Evolutionary conservation across 768 basidiomycete species (phyloP), one percentile per base, ranked within the genome.

Genomic region (Neoboletus subvelutipes): DNA sequence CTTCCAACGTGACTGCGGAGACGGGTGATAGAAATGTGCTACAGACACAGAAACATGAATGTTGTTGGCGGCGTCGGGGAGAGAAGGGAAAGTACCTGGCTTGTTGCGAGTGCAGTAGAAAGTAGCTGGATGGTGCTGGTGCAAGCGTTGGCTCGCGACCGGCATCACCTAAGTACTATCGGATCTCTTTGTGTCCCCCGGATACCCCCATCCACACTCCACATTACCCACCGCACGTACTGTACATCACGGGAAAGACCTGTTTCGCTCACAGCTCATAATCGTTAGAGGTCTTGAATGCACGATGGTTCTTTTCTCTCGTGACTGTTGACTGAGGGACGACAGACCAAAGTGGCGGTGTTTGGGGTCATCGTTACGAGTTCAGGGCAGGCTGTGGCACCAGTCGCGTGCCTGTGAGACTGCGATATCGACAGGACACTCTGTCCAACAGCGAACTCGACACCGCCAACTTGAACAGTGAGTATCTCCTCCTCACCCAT

Each of bases 1-100:
- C 74, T 88, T 87, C 91, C 90, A 90, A 91, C 84, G 89, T 91
- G 87, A 75, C 80, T 76, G 60, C 53, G 50, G 33, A 53, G 13
- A 41, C 8, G 57, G 47, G 59, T 45, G 54, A 52, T 50, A 4
- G 3, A 45, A 12, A 41, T 26, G 22, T 39, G 47, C 64, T 69
- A 20, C 5, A 43, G 22, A 26, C 1, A 17, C 17, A 20, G 45
- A 18, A 11, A 18, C 2, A 24, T 67, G 42, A 56, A 26, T 18
- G 36, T 12, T 8, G 24, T 13, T 12, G 45, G 36, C 0, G 1
- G 18, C 10, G 9, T 17, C 20, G 15, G n/a, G 33, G 8, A 52
- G 20, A 7, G 6, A 18, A 29, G 20, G 22, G 7, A 10, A 11
- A n/a, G 18, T 36, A 59, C 62, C 62, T 64, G 54, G 34, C 3